phyloP scores from a whole-genome alignment of 2,329 filamentous ascomycete species.

The Phyllachora maydis region DNA sequence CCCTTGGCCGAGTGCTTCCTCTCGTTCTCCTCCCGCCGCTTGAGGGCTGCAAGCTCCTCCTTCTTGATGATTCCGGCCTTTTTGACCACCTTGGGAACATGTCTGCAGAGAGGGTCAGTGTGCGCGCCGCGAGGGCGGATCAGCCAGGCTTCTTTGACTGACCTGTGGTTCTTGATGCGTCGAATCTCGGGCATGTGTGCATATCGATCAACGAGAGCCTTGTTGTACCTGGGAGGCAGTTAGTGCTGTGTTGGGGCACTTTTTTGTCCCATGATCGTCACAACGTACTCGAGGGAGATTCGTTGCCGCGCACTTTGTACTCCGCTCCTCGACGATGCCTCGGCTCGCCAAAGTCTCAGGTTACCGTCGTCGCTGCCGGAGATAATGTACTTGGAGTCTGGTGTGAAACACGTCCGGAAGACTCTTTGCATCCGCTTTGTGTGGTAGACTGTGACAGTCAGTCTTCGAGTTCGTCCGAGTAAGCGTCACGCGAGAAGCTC shows the following conservation, averaged over 20 bases:
- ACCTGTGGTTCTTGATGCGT: slow-evolving; percentile 73
- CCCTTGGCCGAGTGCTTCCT: slow-evolving; percentile 78
- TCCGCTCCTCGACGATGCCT: slow-evolving; percentile 65
- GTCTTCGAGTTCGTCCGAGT: too few relatives aligned
- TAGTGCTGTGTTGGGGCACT: too few relatives aligned
- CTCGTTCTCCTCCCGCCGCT: slow-evolving; percentile 85
- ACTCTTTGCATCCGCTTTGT: slow-evolving; percentile 96
- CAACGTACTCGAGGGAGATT: slow-evolving; percentile 80
- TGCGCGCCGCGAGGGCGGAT: too few relatives aligned
- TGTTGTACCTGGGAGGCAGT: too few relatives aligned
- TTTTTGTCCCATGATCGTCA: too few relatives aligned
- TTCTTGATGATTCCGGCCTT: slow-evolving; percentile 90
- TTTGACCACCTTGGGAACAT: slow-evolving; percentile 83
- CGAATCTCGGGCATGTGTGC: slow-evolving; percentile 92
- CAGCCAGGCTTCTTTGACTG: too few relatives aligned
- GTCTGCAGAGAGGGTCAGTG: too few relatives aligned
- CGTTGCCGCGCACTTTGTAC: slow-evolving; percentile 72
- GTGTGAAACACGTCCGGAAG: slow-evolving; percentile 60
- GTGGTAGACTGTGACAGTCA: too few relatives aligned
- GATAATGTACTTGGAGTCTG: slow-evolving; percentile 76
- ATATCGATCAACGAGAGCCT: slow-evolving; percentile 64
- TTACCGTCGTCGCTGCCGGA: slow-evolving; percentile 64
- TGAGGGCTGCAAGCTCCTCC: slow-evolving; percentile 72
- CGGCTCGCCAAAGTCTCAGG: slow-evolving; percentile 62
- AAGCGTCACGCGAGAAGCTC: too few relatives aligned